These are phyloP conservation scores for Xylaria multiplex DNA, from an alignment of 2,329 filamentous ascomycete genomes.

Conservation along the genomic window DNA sequence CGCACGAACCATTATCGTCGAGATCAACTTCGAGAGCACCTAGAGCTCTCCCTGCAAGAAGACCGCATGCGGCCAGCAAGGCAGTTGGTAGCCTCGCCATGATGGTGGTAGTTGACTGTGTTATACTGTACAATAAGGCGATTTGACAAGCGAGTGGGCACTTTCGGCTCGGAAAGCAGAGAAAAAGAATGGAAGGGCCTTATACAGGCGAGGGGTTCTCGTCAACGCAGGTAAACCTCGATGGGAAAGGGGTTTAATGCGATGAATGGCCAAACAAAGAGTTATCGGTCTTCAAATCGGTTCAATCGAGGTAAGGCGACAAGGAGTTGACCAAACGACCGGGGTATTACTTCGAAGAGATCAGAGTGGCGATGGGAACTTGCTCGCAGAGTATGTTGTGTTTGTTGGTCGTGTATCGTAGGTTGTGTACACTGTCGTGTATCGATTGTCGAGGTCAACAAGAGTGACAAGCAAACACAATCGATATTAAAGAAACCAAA, in stretches of 20 bases:
- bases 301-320: not conserved
- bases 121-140: slow-evolving; percentile 3
- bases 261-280: not conserved
- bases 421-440: slow-evolving; percentile 1
- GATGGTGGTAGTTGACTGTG: slow-evolving; percentile 8
- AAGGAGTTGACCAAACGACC: not conserved
- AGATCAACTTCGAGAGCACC: slow-evolving; percentile 47
- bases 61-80: slow-evolving; percentile 45
- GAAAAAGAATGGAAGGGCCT: slow-evolving; percentile 2
- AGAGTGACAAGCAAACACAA: slow-evolving; percentile 3
- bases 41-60: slow-evolving; percentile 40
- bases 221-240: slow-evolving; percentile 7
- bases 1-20: slow-evolving; percentile 45
- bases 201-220: slow-evolving; percentile 18
- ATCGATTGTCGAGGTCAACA: slow-evolving; percentile 16
- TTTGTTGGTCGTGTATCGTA: slow-evolving; percentile 3
- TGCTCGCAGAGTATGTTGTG: not conserved
- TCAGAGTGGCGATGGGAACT: slow-evolving; percentile 12
- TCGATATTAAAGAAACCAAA: not conserved
- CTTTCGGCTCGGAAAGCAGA: slow-evolving; percentile 18
- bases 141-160: slow-evolving; percentile 3
- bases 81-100: slow-evolving; percentile 40
- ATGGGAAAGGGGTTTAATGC: slow-evolving; percentile 2
- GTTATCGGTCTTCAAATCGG: slow-evolving; percentile 2
- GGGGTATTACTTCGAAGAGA: not conserved